These are phyloP conservation scores for Amaranthus cruentus DNA, from an alignment of 148 eudicot species.

Conservation along the genomic window DNA sequence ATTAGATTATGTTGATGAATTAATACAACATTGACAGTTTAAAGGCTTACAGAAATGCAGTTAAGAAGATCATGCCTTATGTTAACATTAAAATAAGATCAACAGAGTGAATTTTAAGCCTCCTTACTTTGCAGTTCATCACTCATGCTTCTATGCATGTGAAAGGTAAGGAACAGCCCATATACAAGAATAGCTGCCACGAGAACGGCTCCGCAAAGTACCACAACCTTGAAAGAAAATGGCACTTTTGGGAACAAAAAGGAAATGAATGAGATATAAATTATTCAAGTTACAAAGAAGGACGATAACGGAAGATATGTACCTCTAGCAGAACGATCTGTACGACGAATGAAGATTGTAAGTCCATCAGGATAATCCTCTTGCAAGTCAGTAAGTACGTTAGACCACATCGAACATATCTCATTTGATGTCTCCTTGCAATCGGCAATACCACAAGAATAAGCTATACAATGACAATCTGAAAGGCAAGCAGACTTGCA, in stretches of 20 bases:
- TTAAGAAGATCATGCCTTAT: too few species aligned
- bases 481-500: not conserved
- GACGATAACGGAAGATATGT: too few species aligned
- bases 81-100: too few species aligned
- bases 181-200: too few species aligned
- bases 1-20: not conserved
- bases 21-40: not conserved
- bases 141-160: not conserved
- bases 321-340: too few species aligned
- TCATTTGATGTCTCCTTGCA: not conserved
- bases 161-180: not conserved
- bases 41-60: too few species aligned
- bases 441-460: constrained; percentile 10
- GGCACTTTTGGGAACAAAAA: too few species aligned
- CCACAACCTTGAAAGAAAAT: too few species aligned
- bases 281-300: too few species aligned
- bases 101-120: too few species aligned
- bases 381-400: constrained; percentile 16
- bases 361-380: constrained; percentile 23
- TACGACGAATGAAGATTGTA: not conserved
- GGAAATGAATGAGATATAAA: too few species aligned
- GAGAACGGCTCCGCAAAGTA: too few species aligned
- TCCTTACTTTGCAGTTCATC: not conserved
- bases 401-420: constrained; percentile 24
- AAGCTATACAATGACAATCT: constrained; percentile 2